These are phyloP conservation scores for Quillaja saponaria DNA, from an alignment of 306 rosid species.

Conservation along the genomic window DNA sequence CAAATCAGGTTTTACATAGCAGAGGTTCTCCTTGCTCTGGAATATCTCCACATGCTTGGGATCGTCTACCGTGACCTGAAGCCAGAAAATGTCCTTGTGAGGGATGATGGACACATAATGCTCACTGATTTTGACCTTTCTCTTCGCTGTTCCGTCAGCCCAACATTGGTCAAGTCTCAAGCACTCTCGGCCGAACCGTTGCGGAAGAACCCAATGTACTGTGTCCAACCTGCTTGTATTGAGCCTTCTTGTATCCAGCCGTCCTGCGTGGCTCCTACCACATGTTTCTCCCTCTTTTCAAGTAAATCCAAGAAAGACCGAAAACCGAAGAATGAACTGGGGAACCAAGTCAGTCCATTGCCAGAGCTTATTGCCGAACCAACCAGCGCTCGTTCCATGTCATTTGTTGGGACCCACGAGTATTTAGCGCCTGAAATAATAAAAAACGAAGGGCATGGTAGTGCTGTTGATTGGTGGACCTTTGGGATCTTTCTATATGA, in stretches of 20 bases:
- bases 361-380: constrained; percentile 62
- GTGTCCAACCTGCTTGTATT: constrained; percentile 55
- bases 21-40: constrained; percentile 56
- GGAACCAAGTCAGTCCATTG: constrained; percentile 55
- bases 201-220: constrained; percentile 44
- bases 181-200: constrained; percentile 38
- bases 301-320: constrained; percentile 48
- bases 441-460: constrained; percentile 61
- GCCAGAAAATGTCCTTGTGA: constrained; percentile 60
- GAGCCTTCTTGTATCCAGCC: constrained; percentile 60
- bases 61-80: constrained; percentile 62
- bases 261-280: constrained; percentile 50
- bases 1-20: constrained; percentile 54
- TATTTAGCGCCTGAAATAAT: constrained; percentile 61
- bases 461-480: constrained; percentile 70
- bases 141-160: constrained; percentile 52
- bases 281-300: constrained; percentile 55
- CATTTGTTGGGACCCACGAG: constrained; percentile 62
- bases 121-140: constrained; percentile 61
- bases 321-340: constrained; percentile 52
- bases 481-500: constrained; percentile 60
- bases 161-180: constrained; percentile 50
- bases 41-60: constrained; percentile 65
- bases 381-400: constrained; percentile 63
- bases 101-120: constrained; percentile 64